Evolutionary conservation across 139 green algal species (phyloP).

Genomic region (Dunaliella sp.): DNA sequence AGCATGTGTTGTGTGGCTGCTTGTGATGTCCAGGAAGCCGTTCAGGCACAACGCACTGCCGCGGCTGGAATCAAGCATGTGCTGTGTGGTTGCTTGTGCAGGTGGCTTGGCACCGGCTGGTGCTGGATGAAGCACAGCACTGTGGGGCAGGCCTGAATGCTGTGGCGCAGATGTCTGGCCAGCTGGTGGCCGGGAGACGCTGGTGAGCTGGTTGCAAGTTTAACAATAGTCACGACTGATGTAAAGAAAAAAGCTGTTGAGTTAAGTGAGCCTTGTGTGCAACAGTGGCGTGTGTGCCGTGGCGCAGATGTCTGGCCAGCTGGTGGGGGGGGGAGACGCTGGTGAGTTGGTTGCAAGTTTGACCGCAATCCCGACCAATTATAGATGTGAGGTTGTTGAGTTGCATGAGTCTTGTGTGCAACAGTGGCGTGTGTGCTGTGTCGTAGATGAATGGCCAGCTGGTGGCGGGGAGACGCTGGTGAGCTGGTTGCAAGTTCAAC

Average conservation of each 20-base stretch:
- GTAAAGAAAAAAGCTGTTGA: too few relatives aligned
- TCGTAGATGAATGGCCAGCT: constrained; percentile 53
- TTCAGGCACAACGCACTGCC: too few relatives aligned
- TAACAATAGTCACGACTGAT: background rate
- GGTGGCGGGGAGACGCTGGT: constrained; percentile 15
- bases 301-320: constrained; percentile 47
- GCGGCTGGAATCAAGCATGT: too few relatives aligned
- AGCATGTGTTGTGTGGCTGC: too few relatives aligned
- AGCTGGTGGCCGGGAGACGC: constrained; percentile 31
- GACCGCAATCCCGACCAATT: background rate
- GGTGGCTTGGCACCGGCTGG: constrained; percentile 64
- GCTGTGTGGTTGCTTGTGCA: too few relatives aligned
- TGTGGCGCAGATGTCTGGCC: constrained; percentile 49
- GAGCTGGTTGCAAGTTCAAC: background rate
- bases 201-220: background rate
- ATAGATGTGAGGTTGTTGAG: too few relatives aligned
- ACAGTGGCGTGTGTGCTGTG: constrained; percentile 11
- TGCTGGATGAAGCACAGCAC: constrained; percentile 77
- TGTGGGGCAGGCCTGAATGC: constrained; percentile 32
- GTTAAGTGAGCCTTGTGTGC: too few relatives aligned
- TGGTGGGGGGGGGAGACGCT: constrained; percentile 31
- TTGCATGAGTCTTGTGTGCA: too few relatives aligned
- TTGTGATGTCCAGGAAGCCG: too few relatives aligned
- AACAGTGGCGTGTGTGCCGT: constrained; percentile 8
- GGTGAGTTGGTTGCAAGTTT: background rate